phyloP scores from a whole-genome alignment of 768 basidiomycete species.

The Leccinum rimulosum region DNA sequence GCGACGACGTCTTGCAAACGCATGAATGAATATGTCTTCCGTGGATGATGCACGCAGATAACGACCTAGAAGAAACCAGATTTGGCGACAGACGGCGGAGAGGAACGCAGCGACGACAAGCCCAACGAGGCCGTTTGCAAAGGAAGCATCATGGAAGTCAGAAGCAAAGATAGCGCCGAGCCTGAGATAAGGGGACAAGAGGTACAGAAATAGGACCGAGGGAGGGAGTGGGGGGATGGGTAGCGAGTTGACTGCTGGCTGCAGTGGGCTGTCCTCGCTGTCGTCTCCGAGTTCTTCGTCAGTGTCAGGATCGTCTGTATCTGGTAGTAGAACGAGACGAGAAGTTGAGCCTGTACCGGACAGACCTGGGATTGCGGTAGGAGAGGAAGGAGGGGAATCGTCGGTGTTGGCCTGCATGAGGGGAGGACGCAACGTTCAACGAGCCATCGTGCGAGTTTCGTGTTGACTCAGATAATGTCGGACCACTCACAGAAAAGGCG shows the following conservation, averaged over 20 bases:
- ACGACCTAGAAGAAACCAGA: slow-evolving; percentile 77
- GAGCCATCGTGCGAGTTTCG: slow-evolving; percentile 19
- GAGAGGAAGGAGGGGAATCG: slow-evolving; percentile 7
- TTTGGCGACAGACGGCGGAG: slow-evolving; percentile 59
- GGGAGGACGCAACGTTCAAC: neutral
- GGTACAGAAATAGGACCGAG: slow-evolving; percentile 61
- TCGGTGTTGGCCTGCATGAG: slow-evolving; percentile 16
- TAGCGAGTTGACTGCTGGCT: slow-evolving; percentile 7
- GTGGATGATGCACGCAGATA: slow-evolving; percentile 64
- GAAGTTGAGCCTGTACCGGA: slow-evolving; percentile 42
- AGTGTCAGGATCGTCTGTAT: slow-evolving; percentile 46
- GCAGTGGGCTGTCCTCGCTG: slow-evolving; percentile 34
- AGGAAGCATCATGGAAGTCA: slow-evolving; percentile 41
- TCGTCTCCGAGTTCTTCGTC: slow-evolving; percentile 37
- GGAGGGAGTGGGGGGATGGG: slow-evolving; percentile 51
- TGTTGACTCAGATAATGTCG: neutral
- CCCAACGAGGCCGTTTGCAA: slow-evolving; percentile 48
- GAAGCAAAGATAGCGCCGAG: slow-evolving; percentile 66
- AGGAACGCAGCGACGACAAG: slow-evolving; percentile 54
- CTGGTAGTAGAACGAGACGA: slow-evolving; percentile 62
- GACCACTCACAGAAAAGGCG: slow-evolving; percentile 4
- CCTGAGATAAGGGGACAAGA: slow-evolving; percentile 65
- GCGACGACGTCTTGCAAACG: slow-evolving; percentile 53
- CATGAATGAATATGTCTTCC: slow-evolving; percentile 63
- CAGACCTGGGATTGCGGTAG: slow-evolving; percentile 7